A percentile compares a stretch with the other conserved stretches of the same genome.
Evolutionary conservation across 352 stramenopile species (phyloP).

Genomic region (Phytophthora niederhauseri): DNA sequence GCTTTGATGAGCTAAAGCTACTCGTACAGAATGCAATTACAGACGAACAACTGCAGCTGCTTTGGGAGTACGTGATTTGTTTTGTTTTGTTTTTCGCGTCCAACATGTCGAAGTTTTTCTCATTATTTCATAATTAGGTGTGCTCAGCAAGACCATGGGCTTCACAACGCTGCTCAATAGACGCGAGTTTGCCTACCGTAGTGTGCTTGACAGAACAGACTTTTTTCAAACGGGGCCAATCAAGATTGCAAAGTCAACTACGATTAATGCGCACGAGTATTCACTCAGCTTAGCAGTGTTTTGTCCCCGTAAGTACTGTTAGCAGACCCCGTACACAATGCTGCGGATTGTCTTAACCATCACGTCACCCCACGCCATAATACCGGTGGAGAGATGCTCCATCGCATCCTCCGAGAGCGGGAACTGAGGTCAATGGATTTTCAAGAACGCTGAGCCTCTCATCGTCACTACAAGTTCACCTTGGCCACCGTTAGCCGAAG

Average conservation of each 20-base stretch:
- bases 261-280: background rate
- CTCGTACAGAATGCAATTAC: constrained; percentile 45
- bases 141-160: constrained; percentile 37
- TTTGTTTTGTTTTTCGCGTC: background rate
- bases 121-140: constrained; percentile 15
- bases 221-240: no score
- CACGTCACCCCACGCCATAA: constrained; percentile 18
- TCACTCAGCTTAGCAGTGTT: background rate
- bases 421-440: constrained; percentile 31
- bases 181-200: background rate
- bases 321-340: constrained; percentile 20
- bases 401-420: constrained; percentile 13
- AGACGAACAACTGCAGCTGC: constrained; percentile 47
- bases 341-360: constrained; percentile 31
- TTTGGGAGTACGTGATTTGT: constrained; percentile 42
- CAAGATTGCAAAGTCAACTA: no score
- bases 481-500: background rate
- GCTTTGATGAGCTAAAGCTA: constrained; percentile 43
- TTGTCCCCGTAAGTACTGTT: background rate
- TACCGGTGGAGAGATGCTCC: constrained; percentile 17
- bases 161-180: constrained; percentile 3
- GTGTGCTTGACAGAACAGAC: background rate
- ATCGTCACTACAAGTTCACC: constrained; percentile 36
- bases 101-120: background rate
- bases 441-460: constrained; percentile 30